Percentiles rank a stretch among this genome's conserved stretches.
Conservation (phyloP, 768 basidiomycete genomes). For the Kwoniella sp. region DNA sequence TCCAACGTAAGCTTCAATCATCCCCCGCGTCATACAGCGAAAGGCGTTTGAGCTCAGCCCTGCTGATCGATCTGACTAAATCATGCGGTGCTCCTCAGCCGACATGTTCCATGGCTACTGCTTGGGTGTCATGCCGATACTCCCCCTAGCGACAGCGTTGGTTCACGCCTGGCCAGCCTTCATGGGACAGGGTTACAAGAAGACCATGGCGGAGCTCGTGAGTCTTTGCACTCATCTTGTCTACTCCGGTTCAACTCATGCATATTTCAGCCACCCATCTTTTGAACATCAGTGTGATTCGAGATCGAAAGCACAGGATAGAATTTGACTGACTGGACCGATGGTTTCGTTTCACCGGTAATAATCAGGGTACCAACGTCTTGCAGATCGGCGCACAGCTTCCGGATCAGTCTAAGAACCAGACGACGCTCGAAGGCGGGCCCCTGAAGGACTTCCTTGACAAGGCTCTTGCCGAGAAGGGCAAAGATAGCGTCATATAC, state of each 20-base stretch:
- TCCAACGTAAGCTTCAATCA: constrained; percentile 7
- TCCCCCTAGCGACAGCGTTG: background rate
- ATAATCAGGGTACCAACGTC: constrained; percentile 11
- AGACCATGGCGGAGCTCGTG: constrained; percentile 2
- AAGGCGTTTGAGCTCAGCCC: no score
- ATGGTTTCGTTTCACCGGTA: no score
- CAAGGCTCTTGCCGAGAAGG: background rate
- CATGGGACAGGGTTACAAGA: constrained; percentile 11
- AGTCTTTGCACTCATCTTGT: background rate
- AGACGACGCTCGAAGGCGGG: constrained; percentile 8
- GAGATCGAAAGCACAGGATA: no score
- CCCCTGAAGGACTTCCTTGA: constrained; percentile 13
- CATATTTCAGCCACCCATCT: no score
- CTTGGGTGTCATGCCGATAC: background rate
- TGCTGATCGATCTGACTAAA: background rate
- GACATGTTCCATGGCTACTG: background rate
- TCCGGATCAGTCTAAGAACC: constrained; percentile 11
- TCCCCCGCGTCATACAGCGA: no score
- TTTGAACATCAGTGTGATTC: no score
- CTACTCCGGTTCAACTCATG: no score
- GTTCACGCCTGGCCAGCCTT: constrained; percentile 16
- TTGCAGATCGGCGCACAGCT: constrained; percentile 18
- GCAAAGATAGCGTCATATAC: constrained; percentile 23
- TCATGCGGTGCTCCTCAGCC: background rate
- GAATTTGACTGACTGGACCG: no score